Conservation (phyloP, 1,139 yeast species). For the Blastobotrys proliferans region DNA sequence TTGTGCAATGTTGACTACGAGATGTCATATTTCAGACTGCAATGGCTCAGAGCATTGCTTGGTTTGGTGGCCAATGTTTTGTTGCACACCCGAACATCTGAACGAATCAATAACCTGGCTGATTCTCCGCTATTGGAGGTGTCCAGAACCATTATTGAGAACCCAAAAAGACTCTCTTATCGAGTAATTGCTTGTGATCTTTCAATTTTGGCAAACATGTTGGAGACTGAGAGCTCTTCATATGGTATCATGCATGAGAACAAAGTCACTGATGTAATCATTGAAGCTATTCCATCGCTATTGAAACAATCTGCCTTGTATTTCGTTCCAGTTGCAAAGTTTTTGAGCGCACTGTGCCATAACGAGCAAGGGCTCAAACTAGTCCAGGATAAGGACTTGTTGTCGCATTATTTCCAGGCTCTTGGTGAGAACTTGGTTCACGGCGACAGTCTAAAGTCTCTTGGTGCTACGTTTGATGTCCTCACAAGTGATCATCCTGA, state of each 20-base stretch:
- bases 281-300: constrained; percentile 48
- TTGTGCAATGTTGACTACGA: constrained; percentile 52
- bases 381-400: constrained; percentile 22
- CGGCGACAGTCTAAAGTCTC: constrained; percentile 40
- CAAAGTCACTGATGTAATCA: constrained; percentile 60
- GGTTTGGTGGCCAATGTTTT: constrained; percentile 64
- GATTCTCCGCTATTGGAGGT: constrained; percentile 73
- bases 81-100: constrained; percentile 67
- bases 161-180: constrained; percentile 65
- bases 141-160: constrained; percentile 54
- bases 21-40: constrained; percentile 63
- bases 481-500: constrained; percentile 79
- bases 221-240: constrained; percentile 91
- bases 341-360: constrained; percentile 78
- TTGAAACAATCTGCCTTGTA: constrained; percentile 54
- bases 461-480: constrained; percentile 77
- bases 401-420: constrained; percentile 19
- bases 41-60: constrained; percentile 41
- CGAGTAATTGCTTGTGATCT: constrained; percentile 61
- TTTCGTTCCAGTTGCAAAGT: constrained; percentile 63
- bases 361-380: constrained; percentile 67
- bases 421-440: constrained; percentile 21
- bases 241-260: constrained; percentile 79
- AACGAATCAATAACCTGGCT: constrained; percentile 75
- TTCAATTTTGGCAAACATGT: constrained; percentile 64